Evolutionary conservation across 2,329 filamentous ascomycete species (phyloP).

Genomic region (Cytospora leucostoma): DNA sequence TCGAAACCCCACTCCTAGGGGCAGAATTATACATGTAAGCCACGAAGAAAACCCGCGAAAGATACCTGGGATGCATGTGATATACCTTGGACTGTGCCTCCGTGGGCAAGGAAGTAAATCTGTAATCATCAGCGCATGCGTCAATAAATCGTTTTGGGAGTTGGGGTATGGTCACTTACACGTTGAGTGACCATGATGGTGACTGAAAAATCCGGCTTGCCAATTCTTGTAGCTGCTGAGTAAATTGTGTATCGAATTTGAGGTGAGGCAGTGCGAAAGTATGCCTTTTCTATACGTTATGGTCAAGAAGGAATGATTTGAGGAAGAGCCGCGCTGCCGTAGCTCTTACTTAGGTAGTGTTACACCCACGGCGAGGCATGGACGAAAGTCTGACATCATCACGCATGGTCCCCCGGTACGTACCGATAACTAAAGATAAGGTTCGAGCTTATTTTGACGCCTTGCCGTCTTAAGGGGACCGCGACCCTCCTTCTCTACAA

Average conservation of each 20-base stretch:
- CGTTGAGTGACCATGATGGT: neutral
- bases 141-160: too few species aligned
- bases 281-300: neutral
- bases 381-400: slow-evolving; percentile 13
- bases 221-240: neutral
- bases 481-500: slow-evolving; percentile 2
- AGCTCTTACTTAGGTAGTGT: too few species aligned
- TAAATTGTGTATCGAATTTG: neutral
- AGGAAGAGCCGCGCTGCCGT: neutral
- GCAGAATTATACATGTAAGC: slow-evolving; percentile 24
- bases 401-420: neutral
- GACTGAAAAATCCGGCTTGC: neutral
- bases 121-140: neutral
- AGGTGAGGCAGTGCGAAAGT: neutral
- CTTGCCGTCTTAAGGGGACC: slow-evolving; percentile 1
- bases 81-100: slow-evolving; percentile 66
- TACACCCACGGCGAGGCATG: neutral
- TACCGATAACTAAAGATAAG: slow-evolving; percentile 23
- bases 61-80: too few species aligned
- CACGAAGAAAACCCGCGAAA: slow-evolving; percentile 26
- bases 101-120: slow-evolving; percentile 65
- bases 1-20: slow-evolving; percentile 56
- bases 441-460: slow-evolving; percentile 18
- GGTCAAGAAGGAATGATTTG: neutral
- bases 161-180: neutral